A percentile compares a stretch with the other conserved stretches of the same genome.
phyloP scores from a whole-genome alignment of 1,284 basidiomycete species.

The Pterulicium gracile region DNA sequence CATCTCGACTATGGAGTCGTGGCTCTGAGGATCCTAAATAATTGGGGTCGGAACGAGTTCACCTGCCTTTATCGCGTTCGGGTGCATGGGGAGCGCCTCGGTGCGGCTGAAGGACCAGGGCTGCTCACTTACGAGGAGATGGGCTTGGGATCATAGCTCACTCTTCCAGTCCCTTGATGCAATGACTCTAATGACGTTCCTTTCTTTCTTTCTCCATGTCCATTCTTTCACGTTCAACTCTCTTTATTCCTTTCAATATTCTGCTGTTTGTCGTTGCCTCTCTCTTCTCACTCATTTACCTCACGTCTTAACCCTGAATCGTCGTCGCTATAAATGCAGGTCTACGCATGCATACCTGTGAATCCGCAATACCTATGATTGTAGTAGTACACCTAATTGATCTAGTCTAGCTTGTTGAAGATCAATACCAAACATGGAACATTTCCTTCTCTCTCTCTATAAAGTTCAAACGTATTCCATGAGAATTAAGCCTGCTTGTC shows the following conservation, averaged over 20 bases:
- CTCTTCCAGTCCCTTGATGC: neutral
- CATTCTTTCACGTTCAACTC: neutral
- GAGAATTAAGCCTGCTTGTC: neutral
- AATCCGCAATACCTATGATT: too few relatives aligned
- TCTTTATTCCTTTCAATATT: conserved; percentile 1
- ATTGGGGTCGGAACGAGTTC: conserved; percentile 77
- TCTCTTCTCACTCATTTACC: conserved; percentile 4
- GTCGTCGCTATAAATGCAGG: too few relatives aligned
- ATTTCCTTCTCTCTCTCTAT: neutral
- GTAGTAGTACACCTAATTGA: too few relatives aligned
- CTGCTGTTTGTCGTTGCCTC: conserved; percentile 1
- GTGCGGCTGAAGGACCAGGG: conserved; percentile 7
- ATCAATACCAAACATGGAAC: conserved; percentile 2
- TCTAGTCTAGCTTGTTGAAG: too few relatives aligned
- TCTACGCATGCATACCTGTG: too few relatives aligned
- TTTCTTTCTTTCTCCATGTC: neutral
- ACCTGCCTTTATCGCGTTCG: conserved; percentile 90
- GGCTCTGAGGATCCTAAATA: conserved; percentile 67
- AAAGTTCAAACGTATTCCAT: neutral
- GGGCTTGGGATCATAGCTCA: conserved; percentile 1
- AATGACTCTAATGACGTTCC: neutral
- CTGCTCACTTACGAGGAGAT: neutral
- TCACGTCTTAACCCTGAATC: too few relatives aligned
- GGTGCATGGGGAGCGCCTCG: conserved; percentile 45
- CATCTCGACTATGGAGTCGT: conserved; percentile 77